Percentiles rank a stretch among this genome's conserved stretches.
Evolutionary conservation across 2,329 filamentous ascomycete species (phyloP).

Genomic region (Capronia coronata): DNA sequence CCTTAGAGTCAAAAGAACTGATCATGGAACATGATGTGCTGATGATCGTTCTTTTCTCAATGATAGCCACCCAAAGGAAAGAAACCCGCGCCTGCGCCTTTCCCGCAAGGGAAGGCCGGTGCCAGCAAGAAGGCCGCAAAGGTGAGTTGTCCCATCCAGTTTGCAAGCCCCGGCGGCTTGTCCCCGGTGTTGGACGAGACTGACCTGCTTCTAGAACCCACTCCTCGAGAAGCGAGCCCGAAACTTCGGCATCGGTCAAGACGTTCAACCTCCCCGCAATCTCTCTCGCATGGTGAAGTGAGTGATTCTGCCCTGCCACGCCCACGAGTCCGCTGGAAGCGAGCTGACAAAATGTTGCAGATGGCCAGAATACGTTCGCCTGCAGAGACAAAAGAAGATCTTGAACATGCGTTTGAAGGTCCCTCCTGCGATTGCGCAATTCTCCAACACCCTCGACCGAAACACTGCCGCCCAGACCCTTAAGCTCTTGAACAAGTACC

Average conservation of each 20-base stretch:
- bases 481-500: slow-evolving; percentile 99
- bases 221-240: slow-evolving; percentile 96
- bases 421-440: slow-evolving; percentile 92
- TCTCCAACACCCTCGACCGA: slow-evolving; percentile 93
- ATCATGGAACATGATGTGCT: slow-evolving; percentile 73
- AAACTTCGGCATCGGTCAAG: slow-evolving; percentile 98
- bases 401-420: slow-evolving; percentile 98
- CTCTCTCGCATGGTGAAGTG: slow-evolving; percentile 91
- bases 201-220: slow-evolving; percentile 65
- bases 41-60: slow-evolving; percentile 98
- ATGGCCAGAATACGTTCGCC: slow-evolving; percentile 98
- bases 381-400: slow-evolving; percentile 93
- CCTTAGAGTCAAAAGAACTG: slow-evolving; percentile 77
- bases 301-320: too few relatives aligned
- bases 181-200: not conserved
- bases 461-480: slow-evolving; percentile 95
- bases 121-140: slow-evolving; percentile 87
- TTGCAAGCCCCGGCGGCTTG: not conserved
- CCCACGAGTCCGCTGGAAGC: not conserved
- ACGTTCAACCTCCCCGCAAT: slow-evolving; percentile 95
- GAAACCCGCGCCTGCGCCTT: slow-evolving; percentile 96
- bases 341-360: slow-evolving; percentile 6
- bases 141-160: slow-evolving; percentile 52
- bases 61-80: slow-evolving; percentile 99
- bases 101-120: slow-evolving; percentile 86